Evolutionary conservation across 768 basidiomycete genomes (phyloP), one percentile per base, ranked within the genome.

Genomic region (Podaxis sp.): DNA sequence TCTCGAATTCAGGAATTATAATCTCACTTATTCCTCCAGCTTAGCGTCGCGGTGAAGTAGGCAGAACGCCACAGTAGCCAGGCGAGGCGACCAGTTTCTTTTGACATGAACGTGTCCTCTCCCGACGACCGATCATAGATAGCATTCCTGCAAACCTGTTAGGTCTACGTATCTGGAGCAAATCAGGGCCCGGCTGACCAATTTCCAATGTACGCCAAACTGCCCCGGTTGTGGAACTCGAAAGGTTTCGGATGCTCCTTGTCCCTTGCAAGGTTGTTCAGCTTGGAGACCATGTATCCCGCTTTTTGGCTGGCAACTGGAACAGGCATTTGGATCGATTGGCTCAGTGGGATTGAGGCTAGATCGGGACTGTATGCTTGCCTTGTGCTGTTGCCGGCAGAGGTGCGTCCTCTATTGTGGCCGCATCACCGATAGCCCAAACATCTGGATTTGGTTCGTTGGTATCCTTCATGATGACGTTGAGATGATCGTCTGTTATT

Each of bases 381-480:
- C 88, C 90, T 83, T 95, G 93, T 3, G 94, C 92, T 17, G 93
- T 95, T 1, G 94, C 92, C 11, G 94, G 93, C 9, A 95, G 77
- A 44, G 80, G 76, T 24, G 77, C 77, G 48, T 77, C 82, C 38
- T 84, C 79, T 55, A 89, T 82, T 48, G 78, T 80, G 1, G 87
- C 85, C 44, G 89, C 86, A 69, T 96, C 94, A 4, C 94, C 94
- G 60, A 95, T 88, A 2, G 87, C 92, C 80, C 83, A 95, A 0
- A 95, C 87, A 70, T 92, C 85, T 2, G 82, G 78, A 67, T 92
- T 79, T n/a, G 61, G 61, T 2, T 80, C 68, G n/a, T 76, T 73
- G 3, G 81, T 84, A 51, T 87, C 81, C 7, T 75, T 73, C 73
- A 79, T 79, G 40, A 89, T 72, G 7, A 88, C 80, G 64, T 89